Evolutionary conservation across 2,329 filamentous ascomycete species (phyloP), one percentile per base, ranked within the genome.

Genomic region (Diaporthe velutina): DNA sequence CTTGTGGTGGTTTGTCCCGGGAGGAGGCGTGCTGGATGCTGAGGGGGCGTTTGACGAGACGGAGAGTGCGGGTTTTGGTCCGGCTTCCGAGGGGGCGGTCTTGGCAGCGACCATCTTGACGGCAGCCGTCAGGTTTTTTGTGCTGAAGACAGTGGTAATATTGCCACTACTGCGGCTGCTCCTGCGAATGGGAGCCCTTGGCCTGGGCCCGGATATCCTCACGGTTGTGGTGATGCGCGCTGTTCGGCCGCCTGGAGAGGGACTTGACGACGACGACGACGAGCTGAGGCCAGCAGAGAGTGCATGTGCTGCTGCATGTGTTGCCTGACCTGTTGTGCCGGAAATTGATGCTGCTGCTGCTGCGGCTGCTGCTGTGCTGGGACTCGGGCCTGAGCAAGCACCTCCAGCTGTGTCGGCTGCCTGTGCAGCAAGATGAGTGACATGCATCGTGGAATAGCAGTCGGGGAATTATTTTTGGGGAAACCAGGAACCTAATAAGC

Each of bases 61-160:
- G 4, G 74, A 48, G n/a, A 66, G 25, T 25, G 74, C 48, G 30
- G 58, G 57, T 54, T 71, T 60, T 22, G 74, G 72, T n/a, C 52
- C 60, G 13, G 74, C 40, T 40, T 75, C 71, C 30, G 71, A 73
- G 38, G 70, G 70, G 48, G 55, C 74, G n/a, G 73, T 74, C 66
- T 74, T 74, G 33, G 74, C 60, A 22, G 74, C 61, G 22, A 76
- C 74, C 74, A 76, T 76, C 48, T 42, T 76, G 67, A 76, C 74
- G 38, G 74, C 74, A 17, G 74, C 74, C 42, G 72, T 45, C 52
- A 76, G 74, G 13, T 76, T 76, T 22, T 76, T 76, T n/a, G 74
- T 74, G 66, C 74, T 76, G 54, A 74, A 76, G 28, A 76, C 72
- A 28, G 72, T 74, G 7, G 57, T 55, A 38, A n/a, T 68, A 19